Base-by-base conservation (phyloP, 805 yeast species). In the Yarrowia sp. region DNA sequence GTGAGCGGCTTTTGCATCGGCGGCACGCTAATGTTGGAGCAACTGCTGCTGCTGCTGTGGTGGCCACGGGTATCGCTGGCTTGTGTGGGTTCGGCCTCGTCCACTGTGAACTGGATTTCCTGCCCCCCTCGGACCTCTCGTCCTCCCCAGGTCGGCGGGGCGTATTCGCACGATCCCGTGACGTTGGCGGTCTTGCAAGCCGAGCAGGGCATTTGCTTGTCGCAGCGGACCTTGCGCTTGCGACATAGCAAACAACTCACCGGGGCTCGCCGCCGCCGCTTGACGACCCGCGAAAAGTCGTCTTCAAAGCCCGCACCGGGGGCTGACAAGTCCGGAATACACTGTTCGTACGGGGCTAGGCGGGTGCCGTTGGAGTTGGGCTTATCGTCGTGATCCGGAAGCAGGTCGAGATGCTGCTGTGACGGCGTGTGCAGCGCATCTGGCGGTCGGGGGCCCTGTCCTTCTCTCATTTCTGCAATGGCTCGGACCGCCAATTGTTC, bases 131-230 rank as follows among this genome's bases (percentile, higher is more conserved):
- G 62, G 48, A 55, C 62, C 17, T 39, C 45, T 15, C 62, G 62
- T 8, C 48, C 48, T 17, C 62, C 48, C 62, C 48, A 39, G 3
- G 48, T 55, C 5, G 48, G 62, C 11, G 62, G 48, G n/a, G 62
- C 51, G 43, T 58, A 58, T 14, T 58, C 64, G 41, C 64, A 58
- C 6, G 51, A 43, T n/a, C 51, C 64, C 11, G 51, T 43, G 8
- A 58, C 41, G 28, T 58, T 58, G 32, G 64, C 64, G 7, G 64
- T 58, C 35, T 44, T 58, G 33, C 64, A 58, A 3, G 64, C 64
- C 28, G 64, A 58, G 50, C 64, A 58, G 10, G 64, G 64, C 51
- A 44, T 43, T 35, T 58, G 50, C 11, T 58, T 58, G 35, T 58
- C 64, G 43, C 64, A 58, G 6, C 51, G 41, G 22, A 58, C 51